These are phyloP conservation scores for Achlya hypogyna DNA, from an alignment of 352 stramenopile genomes.

Conservation along the genomic window DNA sequence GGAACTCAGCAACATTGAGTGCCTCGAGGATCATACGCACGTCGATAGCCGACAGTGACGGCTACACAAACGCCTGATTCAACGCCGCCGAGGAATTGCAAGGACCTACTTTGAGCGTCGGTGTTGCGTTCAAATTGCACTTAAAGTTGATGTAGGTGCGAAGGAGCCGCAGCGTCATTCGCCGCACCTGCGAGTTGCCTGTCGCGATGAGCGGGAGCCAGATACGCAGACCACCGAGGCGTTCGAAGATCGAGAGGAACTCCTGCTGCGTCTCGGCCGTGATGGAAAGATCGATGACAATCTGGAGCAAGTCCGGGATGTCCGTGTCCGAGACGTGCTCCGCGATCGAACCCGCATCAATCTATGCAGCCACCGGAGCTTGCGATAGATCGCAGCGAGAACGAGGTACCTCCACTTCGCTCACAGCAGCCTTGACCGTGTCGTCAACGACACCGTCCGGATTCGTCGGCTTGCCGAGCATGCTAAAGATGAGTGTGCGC, in stretches of 20 bases:
- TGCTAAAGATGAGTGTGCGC: conserved; percentile 75
- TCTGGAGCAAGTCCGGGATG: conserved; percentile 60
- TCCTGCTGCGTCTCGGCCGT: conserved; percentile 56
- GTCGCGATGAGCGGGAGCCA: conserved; percentile 76
- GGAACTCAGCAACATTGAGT: conserved; percentile 51
- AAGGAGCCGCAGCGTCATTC: conserved; percentile 72
- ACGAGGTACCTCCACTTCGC: conserved; percentile 17
- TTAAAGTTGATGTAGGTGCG: conserved; percentile 74
- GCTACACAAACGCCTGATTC: neutral
- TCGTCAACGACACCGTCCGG: conserved; percentile 12
- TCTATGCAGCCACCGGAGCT: conserved; percentile 19
- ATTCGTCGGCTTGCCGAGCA: conserved; percentile 69
- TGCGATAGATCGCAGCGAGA: neutral
- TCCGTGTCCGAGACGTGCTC: conserved; percentile 69
- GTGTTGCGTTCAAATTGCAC: conserved; percentile 38
- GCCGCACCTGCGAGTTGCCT: conserved; percentile 53
- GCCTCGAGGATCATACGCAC: conserved; percentile 76
- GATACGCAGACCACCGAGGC: conserved; percentile 65
- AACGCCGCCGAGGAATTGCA: neutral
- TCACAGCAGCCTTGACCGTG: conserved; percentile 6
- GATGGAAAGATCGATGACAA: conserved; percentile 70
- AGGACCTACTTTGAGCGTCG: conserved; percentile 17
- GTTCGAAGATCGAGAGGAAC: conserved; percentile 64
- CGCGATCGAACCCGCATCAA: conserved; percentile 52
- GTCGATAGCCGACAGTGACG: conserved; percentile 53